phyloP scores from a whole-genome alignment of 768 basidiomycete genomes.

The Mycena venus region DNA sequence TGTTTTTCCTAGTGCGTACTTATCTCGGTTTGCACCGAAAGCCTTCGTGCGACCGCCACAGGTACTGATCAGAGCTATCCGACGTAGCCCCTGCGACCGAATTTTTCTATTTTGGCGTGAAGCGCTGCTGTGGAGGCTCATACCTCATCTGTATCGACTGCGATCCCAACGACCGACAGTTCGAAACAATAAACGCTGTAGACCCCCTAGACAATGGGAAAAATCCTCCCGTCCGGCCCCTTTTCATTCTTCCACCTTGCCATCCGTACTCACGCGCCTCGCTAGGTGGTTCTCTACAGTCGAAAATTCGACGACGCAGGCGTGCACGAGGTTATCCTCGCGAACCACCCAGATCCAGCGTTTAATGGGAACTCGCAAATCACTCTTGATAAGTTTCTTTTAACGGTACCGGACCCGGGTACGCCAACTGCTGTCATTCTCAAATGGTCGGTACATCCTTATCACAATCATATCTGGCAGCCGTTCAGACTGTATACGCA shows the following conservation, averaged over 20 bases:
- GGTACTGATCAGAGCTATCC: too few species aligned
- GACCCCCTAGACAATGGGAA: slow-evolving; percentile 44
- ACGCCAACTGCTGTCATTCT: background rate
- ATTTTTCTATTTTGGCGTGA: slow-evolving; percentile 47
- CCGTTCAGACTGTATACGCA: background rate
- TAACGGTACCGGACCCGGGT: slow-evolving; percentile 34
- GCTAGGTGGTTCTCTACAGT: slow-evolving; percentile 41
- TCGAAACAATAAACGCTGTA: slow-evolving; percentile 43
- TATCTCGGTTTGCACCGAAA: background rate
- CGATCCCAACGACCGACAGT: slow-evolving; percentile 41
- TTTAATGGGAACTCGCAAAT: slow-evolving; percentile 46
- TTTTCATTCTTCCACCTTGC: background rate
- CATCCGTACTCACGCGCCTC: background rate
- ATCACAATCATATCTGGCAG: background rate
- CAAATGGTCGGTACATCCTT: background rate
- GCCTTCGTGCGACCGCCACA: too few species aligned
- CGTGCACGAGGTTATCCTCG: slow-evolving; percentile 44
- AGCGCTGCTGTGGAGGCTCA: slow-evolving; percentile 39
- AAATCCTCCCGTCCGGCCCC: slow-evolving; percentile 44
- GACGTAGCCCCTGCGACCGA: slow-evolving; percentile 44
- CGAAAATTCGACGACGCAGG: slow-evolving; percentile 36
- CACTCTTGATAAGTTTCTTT: slow-evolving; percentile 42
- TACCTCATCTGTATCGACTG: slow-evolving; percentile 51
- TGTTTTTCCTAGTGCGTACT: slow-evolving; percentile 34
- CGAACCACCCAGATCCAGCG: slow-evolving; percentile 38